phyloP scores from a whole-genome alignment of 2,329 filamentous ascomycete genomes.

The Cercospora beticola region DNA sequence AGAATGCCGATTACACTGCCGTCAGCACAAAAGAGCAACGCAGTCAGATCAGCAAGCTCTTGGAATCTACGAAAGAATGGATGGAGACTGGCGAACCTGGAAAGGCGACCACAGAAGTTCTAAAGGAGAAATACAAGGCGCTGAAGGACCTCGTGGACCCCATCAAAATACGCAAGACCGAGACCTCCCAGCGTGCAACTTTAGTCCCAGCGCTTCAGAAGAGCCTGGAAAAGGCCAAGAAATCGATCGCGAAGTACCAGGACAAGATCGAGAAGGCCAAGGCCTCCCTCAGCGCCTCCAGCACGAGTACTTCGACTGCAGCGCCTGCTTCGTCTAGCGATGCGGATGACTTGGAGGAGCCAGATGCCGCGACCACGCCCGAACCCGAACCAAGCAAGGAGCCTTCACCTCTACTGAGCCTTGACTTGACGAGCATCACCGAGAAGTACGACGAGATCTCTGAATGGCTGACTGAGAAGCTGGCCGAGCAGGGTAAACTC shows the following conservation, averaged over 20 bases:
- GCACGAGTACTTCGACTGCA: conserved; percentile 38
- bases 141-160: conserved; percentile 77
- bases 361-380: conserved; percentile 46
- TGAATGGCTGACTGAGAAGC: conserved; percentile 73
- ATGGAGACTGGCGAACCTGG: conserved; percentile 72
- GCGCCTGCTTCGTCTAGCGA: conserved; percentile 38
- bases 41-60: conserved; percentile 63
- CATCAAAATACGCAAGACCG: conserved; percentile 71
- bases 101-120: conserved; percentile 70
- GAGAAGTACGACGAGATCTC: conserved; percentile 61
- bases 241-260: conserved; percentile 69
- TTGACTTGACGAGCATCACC: conserved; percentile 68
- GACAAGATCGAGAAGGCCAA: conserved; percentile 65
- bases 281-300: conserved; percentile 43
- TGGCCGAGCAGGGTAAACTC: conserved; percentile 69
- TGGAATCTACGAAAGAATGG: conserved; percentile 78
- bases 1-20: conserved; percentile 70
- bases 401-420: conserved; percentile 65
- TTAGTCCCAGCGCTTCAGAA: conserved; percentile 67
- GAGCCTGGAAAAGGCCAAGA: conserved; percentile 67
- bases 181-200: conserved; percentile 69
- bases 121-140: conserved; percentile 73
- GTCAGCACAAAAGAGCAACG: conserved; percentile 70
- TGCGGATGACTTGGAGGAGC: conserved; percentile 78
- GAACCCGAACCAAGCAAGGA: conserved; percentile 42